phyloP scores from a whole-genome alignment of 768 basidiomycete species.

The Rhodotorula diobovata region DNA sequence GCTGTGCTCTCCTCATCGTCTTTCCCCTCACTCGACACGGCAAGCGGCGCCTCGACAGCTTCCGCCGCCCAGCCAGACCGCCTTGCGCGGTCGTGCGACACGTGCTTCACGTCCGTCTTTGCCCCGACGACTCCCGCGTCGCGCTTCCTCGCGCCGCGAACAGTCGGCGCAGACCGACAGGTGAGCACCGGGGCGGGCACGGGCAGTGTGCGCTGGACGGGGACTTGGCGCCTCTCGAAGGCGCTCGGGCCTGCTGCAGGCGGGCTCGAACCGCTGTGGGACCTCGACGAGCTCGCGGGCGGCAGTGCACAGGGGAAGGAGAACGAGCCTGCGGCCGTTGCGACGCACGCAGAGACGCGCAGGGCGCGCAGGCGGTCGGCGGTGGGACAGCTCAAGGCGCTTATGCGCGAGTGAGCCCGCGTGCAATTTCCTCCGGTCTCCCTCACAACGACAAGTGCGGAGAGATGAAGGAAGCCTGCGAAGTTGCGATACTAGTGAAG shows the following conservation, averaged over 20 bases:
- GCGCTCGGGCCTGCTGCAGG: background rate
- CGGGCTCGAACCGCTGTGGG: background rate
- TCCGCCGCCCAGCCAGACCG: background rate
- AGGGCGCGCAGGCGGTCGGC: background rate
- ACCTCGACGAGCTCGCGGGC: background rate
- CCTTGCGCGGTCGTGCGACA: conserved; percentile 73
- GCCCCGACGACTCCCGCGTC: conserved; percentile 2
- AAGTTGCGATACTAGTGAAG: background rate
- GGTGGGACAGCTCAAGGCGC: background rate
- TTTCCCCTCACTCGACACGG: background rate
- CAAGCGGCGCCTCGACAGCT: too few relatives aligned
- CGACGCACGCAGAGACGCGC: background rate
- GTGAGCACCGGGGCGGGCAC: background rate
- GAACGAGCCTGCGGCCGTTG: too few relatives aligned
- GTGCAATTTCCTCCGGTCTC: background rate
- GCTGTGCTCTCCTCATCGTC: background rate
- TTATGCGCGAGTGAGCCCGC: background rate
- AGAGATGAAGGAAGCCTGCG: background rate
- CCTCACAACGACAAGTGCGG: background rate
- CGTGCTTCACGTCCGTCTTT: conserved; percentile 82
- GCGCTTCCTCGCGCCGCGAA: conserved; percentile 17
- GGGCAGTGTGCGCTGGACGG: background rate
- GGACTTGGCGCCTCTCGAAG: background rate
- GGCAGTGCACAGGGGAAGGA: background rate
- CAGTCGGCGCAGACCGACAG: background rate